Evolutionary conservation across 2,329 filamentous ascomycete genomes (phyloP).

Genomic region (Thelonectria olida): DNA sequence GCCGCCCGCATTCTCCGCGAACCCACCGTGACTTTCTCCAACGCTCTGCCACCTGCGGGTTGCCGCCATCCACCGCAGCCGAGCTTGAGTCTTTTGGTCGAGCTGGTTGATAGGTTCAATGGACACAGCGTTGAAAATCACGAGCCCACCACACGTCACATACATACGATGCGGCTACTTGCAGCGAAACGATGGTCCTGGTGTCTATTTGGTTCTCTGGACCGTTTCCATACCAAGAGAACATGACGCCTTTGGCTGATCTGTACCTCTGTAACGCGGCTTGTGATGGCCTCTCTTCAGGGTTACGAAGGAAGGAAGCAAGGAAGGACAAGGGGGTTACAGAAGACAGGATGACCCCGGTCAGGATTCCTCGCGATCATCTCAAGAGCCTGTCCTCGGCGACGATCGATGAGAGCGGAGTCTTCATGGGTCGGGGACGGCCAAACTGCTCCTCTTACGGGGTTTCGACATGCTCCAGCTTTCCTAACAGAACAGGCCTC

Average conservation of each 20-base stretch:
- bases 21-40: constrained; percentile 31
- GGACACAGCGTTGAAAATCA: constrained; percentile 2
- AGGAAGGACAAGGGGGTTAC: not conserved
- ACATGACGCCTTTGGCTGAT: not conserved
- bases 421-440: constrained; percentile 6
- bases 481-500: not conserved
- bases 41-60: constrained; percentile 32
- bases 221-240: constrained; percentile 5
- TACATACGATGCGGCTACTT: constrained; percentile 19
- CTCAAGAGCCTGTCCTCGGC: constrained; percentile 18
- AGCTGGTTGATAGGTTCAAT: not conserved
- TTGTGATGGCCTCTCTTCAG: not conserved
- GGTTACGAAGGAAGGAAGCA: not conserved
- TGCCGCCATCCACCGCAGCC: constrained; percentile 17
- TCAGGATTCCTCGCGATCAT: constrained; percentile 18
- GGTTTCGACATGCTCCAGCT: not conserved
- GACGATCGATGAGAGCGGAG: constrained; percentile 22
- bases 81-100: not conserved
- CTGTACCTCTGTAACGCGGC: not conserved
- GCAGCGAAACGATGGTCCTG: constrained; percentile 9
- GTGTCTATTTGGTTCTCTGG: not conserved
- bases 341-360: constrained; percentile 14
- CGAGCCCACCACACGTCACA: constrained; percentile 8
- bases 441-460: not conserved
- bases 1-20: constrained; percentile 19